Conservation (phyloP, 1,284 basidiomycete genomes). For the Puccinia triticina region DNA sequence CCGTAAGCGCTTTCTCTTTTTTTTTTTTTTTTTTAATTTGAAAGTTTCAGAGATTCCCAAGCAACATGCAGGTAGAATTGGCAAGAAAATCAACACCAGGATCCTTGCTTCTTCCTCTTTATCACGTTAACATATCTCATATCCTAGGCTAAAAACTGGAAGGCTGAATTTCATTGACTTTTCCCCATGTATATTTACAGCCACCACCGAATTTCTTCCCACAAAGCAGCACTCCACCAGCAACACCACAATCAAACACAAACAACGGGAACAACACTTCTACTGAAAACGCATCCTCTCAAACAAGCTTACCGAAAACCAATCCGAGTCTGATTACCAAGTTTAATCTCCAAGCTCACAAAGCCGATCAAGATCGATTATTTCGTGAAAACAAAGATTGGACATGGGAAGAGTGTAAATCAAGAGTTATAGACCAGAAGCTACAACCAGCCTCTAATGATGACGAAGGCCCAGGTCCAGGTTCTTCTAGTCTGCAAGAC, state of each 20-base stretch:
- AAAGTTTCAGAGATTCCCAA: background rate
- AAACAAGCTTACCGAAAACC: conserved; percentile 16
- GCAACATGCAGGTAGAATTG: no score
- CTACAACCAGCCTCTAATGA: background rate
- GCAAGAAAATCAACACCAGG: no score
- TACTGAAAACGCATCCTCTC: background rate
- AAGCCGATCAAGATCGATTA: conserved; percentile 24
- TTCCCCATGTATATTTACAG: background rate
- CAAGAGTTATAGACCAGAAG: background rate
- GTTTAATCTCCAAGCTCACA: conserved; percentile 31
- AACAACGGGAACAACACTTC: background rate
- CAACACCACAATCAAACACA: background rate
- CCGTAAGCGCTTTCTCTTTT: conserved; percentile 6
- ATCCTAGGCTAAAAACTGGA: background rate
- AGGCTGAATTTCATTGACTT: background rate
- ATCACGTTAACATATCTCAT: no score
- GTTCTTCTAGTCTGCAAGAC: conserved; percentile 1
- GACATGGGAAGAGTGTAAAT: conserved; percentile 1
- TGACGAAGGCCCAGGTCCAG: background rate
- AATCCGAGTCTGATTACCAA: conserved; percentile 32
- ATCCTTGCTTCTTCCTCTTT: background rate
- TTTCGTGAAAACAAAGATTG: conserved; percentile 28
- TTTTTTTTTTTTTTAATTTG: background rate
- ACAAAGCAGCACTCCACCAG: background rate
- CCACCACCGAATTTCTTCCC: conserved; percentile 45